These are phyloP conservation scores for Pluteus cervinus DNA, from an alignment of 768 basidiomycete genomes.

Conservation along the genomic window DNA sequence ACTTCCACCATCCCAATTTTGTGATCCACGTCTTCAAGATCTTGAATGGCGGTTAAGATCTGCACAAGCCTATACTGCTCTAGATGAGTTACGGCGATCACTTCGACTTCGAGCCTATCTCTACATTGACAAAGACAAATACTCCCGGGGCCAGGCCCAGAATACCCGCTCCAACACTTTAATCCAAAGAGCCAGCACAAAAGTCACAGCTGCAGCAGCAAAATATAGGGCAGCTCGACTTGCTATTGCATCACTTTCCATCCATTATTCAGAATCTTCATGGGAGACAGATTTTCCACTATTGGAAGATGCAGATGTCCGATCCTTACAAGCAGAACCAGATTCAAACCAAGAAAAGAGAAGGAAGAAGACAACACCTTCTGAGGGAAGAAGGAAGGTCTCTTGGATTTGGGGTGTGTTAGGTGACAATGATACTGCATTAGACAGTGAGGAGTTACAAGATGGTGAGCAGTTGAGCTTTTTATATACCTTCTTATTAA, in stretches of 20 bases:
- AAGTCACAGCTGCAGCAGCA: background rate
- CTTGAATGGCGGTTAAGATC: constrained; percentile 4
- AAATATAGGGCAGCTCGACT: background rate
- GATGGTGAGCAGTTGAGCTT: no score
- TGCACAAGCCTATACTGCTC: constrained; percentile 1
- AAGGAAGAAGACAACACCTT: no score
- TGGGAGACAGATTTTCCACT: background rate
- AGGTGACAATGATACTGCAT: no score
- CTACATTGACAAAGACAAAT: constrained; percentile 1
- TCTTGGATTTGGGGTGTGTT: no score
- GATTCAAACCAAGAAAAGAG: no score
- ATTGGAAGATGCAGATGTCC: background rate
- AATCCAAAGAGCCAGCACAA: background rate
- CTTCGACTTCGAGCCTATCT: constrained; percentile 1
- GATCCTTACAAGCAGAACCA: background rate
- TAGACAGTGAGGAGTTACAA: no score
- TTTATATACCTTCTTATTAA: no score
- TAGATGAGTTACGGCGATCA: constrained; percentile 1
- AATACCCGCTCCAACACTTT: background rate
- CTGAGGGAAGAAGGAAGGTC: no score
- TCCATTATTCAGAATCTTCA: background rate
- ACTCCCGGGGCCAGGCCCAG: background rate
- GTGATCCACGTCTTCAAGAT: background rate
- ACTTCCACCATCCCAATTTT: no score
- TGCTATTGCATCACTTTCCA: background rate